These are phyloP conservation scores for Aspergillus costaricaensis DNA, from an alignment of 2,329 filamentous ascomycete genomes.

Conservation along the genomic window DNA sequence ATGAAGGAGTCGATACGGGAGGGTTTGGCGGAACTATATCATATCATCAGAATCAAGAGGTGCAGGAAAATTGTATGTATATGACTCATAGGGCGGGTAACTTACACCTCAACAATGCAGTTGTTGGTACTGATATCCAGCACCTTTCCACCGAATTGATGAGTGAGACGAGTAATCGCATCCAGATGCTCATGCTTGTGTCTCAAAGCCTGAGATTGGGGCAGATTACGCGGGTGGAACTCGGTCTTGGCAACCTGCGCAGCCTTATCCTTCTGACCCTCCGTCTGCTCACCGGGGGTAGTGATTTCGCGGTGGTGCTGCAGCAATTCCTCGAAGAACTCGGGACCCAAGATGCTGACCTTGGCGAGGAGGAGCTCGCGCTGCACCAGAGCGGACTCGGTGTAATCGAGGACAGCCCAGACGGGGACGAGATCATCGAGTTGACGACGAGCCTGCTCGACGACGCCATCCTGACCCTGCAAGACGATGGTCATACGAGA, in stretches of 20 bases:
- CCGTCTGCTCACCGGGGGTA: slow-evolving; percentile 47
- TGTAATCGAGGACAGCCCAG: slow-evolving; percentile 98
- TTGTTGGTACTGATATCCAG: slow-evolving; percentile 97
- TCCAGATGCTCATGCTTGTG: slow-evolving; percentile 98
- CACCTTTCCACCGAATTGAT: slow-evolving; percentile 97
- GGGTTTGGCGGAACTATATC: slow-evolving; percentile 79
- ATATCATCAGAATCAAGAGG: slow-evolving; percentile 3
- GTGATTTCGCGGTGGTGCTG: slow-evolving; percentile 93
- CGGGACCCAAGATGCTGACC: slow-evolving; percentile 92
- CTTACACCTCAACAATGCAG: slow-evolving; percentile 96
- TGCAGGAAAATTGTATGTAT: too few relatives aligned
- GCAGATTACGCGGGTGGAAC: slow-evolving; percentile 87
- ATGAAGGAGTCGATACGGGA: slow-evolving; percentile 94
- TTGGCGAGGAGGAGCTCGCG: slow-evolving; percentile 93
- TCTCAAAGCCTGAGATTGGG: slow-evolving; percentile 82
- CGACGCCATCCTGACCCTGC: slow-evolving; percentile 91
- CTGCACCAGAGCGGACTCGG: slow-evolving; percentile 86
- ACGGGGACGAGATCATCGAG: slow-evolving; percentile 96
- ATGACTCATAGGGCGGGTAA: slow-evolving; percentile 24
- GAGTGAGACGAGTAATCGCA: slow-evolving; percentile 92
- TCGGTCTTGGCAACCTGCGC: slow-evolving; percentile 50
- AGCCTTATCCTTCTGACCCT: slow-evolving; percentile 30
- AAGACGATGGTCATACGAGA: slow-evolving; percentile 99
- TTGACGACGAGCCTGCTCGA: slow-evolving; percentile 94
- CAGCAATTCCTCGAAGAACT: slow-evolving; percentile 97